A percentile compares a stretch with the other conserved stretches of the same genome.
These are phyloP conservation scores for Flaveria brownii DNA, from an alignment of 129 eudicot genomes.

Conservation along the genomic window DNA sequence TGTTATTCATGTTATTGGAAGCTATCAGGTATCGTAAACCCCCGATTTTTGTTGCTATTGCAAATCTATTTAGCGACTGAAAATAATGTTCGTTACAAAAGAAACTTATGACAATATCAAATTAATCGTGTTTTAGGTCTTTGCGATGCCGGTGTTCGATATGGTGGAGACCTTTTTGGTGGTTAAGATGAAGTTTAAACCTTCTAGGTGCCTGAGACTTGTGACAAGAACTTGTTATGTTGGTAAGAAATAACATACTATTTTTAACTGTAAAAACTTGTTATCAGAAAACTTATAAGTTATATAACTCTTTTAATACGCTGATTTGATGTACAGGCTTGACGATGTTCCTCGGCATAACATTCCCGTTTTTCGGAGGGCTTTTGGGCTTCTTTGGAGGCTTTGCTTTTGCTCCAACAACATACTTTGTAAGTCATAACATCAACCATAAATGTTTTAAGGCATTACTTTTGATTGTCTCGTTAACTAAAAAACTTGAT, in stretches of 20 bases:
- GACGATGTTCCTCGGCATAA: slow-evolving; percentile 51
- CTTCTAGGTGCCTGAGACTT: slow-evolving; percentile 43
- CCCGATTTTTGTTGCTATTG: neutral
- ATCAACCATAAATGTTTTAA: neutral
- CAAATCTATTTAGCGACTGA: neutral
- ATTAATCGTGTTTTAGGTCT: slow-evolving; percentile 40
- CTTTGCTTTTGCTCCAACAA: slow-evolving; percentile 59
- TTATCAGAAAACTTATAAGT: neutral
- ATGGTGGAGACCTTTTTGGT: slow-evolving; percentile 47
- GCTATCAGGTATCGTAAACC: slow-evolving; percentile 43
- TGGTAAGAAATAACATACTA: slow-evolving; percentile 30
- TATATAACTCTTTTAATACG: neutral
- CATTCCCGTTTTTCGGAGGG: slow-evolving; percentile 67
- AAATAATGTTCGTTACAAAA: neutral
- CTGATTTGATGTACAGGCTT: slow-evolving; percentile 34
- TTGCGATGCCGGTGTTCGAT: slow-evolving; percentile 67
- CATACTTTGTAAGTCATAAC: slow-evolving; percentile 49
- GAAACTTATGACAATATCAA: neutral
- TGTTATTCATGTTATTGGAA: slow-evolving; percentile 53
- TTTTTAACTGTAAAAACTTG: neutral
- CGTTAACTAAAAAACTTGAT: neutral
- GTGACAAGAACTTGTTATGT: slow-evolving; percentile 46
- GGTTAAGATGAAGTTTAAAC: slow-evolving; percentile 39
- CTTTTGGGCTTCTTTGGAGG: slow-evolving; percentile 66
- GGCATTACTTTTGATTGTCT: neutral